Conservation (phyloP, 306 rosid genomes). For the Cucurbita pepo region DNA sequence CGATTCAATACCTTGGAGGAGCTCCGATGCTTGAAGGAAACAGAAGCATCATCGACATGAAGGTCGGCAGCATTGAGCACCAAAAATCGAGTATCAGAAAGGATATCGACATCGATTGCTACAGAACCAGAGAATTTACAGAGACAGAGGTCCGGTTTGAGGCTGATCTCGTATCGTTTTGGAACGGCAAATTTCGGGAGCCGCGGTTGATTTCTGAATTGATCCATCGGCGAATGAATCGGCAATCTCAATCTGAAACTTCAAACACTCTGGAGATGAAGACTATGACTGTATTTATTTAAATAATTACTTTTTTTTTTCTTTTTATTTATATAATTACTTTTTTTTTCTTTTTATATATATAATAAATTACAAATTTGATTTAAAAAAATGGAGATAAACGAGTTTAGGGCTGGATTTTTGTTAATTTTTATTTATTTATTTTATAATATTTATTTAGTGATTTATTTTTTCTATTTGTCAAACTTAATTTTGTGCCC, state of each 20-base stretch:
- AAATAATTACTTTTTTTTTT: background rate
- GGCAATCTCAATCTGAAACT: background rate
- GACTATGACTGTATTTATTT: background rate
- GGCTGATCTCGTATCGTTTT: constrained; percentile 45
- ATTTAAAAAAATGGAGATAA: no score
- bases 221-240: constrained; percentile 33
- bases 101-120: constrained; percentile 42
- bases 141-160: constrained; percentile 57
- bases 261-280: background rate
- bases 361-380: no score
- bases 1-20: constrained; percentile 35
- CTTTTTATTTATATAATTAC: background rate
- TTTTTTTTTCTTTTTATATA: no score
- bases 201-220: constrained; percentile 74
- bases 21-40: constrained; percentile 22
- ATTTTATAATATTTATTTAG: no score
- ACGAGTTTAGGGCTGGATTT: no score
- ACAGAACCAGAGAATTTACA: constrained; percentile 69
- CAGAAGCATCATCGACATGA: constrained; percentile 13
- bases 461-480: no score
- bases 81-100: constrained; percentile 44
- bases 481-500: no score
- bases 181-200: constrained; percentile 87
- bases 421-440: no score
- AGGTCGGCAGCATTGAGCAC: constrained; percentile 84